phyloP scores from a whole-genome alignment of 106 monocot genomes.

The Posidonia australis region DNA sequence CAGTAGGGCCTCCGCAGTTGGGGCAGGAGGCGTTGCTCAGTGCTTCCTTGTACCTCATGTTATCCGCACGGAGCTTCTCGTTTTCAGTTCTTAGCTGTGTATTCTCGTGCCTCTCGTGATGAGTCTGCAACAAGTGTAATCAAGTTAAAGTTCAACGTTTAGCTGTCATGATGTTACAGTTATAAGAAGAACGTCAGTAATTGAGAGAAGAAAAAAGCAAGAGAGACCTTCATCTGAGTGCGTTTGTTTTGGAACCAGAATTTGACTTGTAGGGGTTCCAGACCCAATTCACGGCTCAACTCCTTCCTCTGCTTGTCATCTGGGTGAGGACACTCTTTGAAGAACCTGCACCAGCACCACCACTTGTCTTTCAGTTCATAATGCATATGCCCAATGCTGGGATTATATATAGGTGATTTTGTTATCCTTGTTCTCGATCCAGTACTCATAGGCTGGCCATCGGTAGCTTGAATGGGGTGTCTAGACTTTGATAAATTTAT shows the following conservation, averaged over 20 bases:
- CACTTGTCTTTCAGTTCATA: too few relatives aligned
- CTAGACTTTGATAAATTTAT: background rate
- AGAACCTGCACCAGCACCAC: slow-evolving; percentile 67
- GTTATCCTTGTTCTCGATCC: too few relatives aligned
- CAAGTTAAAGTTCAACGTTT: too few relatives aligned
- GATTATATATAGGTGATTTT: too few relatives aligned
- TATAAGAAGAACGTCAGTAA: background rate
- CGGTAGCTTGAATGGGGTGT: too few relatives aligned
- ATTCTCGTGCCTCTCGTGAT: slow-evolving; percentile 91
- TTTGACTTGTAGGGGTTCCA: slow-evolving; percentile 88
- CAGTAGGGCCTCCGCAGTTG: slow-evolving; percentile 83
- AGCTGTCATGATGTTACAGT: background rate
- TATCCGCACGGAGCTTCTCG: slow-evolving; percentile 81
- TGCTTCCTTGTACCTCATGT: slow-evolving; percentile 74
- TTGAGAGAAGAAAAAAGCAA: background rate
- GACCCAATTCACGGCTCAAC: slow-evolving; percentile 68
- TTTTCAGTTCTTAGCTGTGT: slow-evolving; percentile 66
- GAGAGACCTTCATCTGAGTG: slow-evolving; percentile 90
- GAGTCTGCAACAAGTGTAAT: slow-evolving; percentile 54
- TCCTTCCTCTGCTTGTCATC: slow-evolving; percentile 99
- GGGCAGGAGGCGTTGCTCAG: slow-evolving; percentile 81
- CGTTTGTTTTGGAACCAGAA: slow-evolving; percentile 99
- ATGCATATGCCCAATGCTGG: too few relatives aligned
- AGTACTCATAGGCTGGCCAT: too few relatives aligned
- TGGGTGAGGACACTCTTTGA: slow-evolving; percentile 96